phyloP scores from a whole-genome alignment of 345 rosid genomes.

The Viola odorata region DNA sequence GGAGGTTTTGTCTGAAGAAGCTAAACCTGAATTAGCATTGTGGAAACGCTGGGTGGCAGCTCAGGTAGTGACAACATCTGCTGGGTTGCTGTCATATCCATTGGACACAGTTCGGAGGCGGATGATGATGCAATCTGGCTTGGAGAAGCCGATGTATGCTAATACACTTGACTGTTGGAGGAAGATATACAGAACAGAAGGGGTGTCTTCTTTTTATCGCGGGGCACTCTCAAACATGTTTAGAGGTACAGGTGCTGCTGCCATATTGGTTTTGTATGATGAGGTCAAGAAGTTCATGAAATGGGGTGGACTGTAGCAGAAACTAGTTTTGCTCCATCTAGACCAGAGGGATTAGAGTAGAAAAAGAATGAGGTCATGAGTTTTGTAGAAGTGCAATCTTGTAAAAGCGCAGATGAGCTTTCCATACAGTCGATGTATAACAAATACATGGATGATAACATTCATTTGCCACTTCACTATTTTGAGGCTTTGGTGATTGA shows the following conservation, averaged over 20 bases:
- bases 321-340: slow-evolving; percentile 6
- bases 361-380: slow-evolving; percentile 8
- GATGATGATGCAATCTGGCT: slow-evolving; percentile 97
- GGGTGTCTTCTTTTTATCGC: slow-evolving; percentile 73
- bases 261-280: slow-evolving; percentile 80
- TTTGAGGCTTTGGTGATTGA: slow-evolving; percentile 11
- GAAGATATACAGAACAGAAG: slow-evolving; percentile 65
- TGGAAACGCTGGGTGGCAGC: slow-evolving; percentile 92
- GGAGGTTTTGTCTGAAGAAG: slow-evolving; percentile 56
- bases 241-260: slow-evolving; percentile 89
- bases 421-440: slow-evolving; percentile 3
- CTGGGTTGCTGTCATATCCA: slow-evolving; percentile 83
- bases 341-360: slow-evolving; percentile 17
- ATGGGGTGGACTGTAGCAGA: slow-evolving; percentile 57
- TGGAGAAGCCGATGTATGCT: slow-evolving; percentile 62
- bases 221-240: slow-evolving; percentile 84
- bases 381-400: slow-evolving; percentile 14
- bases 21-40: slow-evolving; percentile 49
- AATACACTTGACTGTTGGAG: slow-evolving; percentile 79
- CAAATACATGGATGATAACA: slow-evolving; percentile 10
- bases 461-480: slow-evolving; percentile 15
- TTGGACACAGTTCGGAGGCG: slow-evolving; percentile 83
- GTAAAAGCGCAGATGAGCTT: slow-evolving; percentile 16
- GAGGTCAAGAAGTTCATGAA: slow-evolving; percentile 82
- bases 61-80: slow-evolving; percentile 82